phyloP scores from a whole-genome alignment of 2,329 filamentous ascomycete species.

The Aspergillus calidoustus region DNA sequence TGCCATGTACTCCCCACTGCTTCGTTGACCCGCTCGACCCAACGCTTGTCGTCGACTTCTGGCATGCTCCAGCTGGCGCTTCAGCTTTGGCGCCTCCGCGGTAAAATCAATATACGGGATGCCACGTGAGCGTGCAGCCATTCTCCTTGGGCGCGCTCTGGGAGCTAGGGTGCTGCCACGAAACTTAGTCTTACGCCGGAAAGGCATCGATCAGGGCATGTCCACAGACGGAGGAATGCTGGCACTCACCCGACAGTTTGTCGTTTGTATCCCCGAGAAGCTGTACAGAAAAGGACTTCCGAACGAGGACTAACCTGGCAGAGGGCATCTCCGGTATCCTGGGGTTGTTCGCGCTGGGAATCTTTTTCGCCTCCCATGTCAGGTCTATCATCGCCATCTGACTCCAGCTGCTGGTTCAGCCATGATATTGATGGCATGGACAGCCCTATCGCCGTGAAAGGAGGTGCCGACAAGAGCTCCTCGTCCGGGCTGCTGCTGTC shows the following conservation, averaged over 20 bases:
- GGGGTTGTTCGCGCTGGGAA: background rate
- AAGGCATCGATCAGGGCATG: background rate
- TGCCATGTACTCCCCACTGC: constrained; percentile 8
- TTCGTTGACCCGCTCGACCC: constrained; percentile 2
- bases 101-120: constrained; percentile 11
- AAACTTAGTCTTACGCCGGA: background rate
- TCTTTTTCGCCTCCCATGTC: background rate
- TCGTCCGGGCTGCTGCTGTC: background rate
- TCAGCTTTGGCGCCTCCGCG: constrained; percentile 10
- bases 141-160: background rate
- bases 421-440: background rate
- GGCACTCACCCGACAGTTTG: background rate
- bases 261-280: background rate
- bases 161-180: background rate
- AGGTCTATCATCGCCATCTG: background rate
- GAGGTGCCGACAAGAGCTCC: background rate
- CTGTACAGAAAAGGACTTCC: background rate
- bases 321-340: background rate
- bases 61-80: constrained; percentile 14
- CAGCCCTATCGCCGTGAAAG: background rate
- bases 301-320: background rate
- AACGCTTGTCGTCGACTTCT: constrained; percentile 14
- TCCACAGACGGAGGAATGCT: background rate
- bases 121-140: background rate
- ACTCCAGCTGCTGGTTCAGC: background rate